phyloP scores from a whole-genome alignment of 2,329 filamentous ascomycete species.

The Pyrenochaeta sp. region DNA sequence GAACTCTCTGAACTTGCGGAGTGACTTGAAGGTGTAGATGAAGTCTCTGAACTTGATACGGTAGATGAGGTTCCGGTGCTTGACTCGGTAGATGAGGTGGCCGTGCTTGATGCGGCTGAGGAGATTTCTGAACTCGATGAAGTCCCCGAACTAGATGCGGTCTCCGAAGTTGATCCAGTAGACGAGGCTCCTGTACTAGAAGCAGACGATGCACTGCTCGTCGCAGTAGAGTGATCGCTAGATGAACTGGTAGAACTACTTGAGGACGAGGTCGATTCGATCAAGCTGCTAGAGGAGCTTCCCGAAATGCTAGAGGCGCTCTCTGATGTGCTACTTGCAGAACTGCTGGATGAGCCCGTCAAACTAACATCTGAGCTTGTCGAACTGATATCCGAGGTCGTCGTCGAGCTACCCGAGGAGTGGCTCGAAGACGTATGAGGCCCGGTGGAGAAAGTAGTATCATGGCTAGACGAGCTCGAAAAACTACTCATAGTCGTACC shows the following conservation, averaged over 20 bases:
- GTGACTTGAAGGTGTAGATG: too few species aligned
- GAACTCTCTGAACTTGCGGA: neutral
- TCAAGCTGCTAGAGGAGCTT: neutral
- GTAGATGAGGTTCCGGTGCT: neutral
- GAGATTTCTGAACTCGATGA: too few species aligned
- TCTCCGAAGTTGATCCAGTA: too few species aligned
- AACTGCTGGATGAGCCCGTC: neutral
- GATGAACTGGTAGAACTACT: conserved; percentile 2
- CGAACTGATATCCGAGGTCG: too few species aligned
- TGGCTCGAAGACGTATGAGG: neutral
- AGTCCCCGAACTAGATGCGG: too few species aligned
- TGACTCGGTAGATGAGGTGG: too few species aligned
- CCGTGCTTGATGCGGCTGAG: too few species aligned
- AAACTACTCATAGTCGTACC: neutral
- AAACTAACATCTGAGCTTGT: too few species aligned
- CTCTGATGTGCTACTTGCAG: neutral
- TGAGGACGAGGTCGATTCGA: too few species aligned
- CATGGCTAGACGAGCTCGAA: neutral
- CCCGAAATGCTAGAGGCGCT: neutral
- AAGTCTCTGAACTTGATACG: neutral
- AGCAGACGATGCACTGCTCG: too few species aligned
- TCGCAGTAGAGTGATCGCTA: too few species aligned
- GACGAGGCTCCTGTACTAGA: too few species aligned
- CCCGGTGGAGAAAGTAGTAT: neutral
- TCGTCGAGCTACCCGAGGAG: neutral